Base-by-base conservation (phyloP, 805 yeast genomes). In the Hemisphaericaspora nanyangensis region DNA sequence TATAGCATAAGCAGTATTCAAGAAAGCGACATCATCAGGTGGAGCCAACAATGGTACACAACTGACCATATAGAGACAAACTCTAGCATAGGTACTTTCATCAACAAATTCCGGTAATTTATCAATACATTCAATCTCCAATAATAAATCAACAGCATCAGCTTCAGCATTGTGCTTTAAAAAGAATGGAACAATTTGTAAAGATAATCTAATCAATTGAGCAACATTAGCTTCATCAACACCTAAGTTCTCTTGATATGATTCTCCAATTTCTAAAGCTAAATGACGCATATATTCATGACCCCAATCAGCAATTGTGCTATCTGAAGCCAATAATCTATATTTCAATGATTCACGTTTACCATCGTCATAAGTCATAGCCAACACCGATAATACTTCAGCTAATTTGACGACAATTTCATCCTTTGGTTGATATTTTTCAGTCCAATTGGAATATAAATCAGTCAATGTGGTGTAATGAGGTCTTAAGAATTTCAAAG, bases 1-100 rank as follows among this genome's bases (percentile, higher is more conserved):
- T 50, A 93, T 87, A 26, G 88, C 70, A 60, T 69, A 93, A 5
- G 97, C 97, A 5, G 96, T 88, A 52, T 85, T 80, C 56, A 93
- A 74, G 58, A 91, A 89, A 4, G 87, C 76, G 29, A 76, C 65
- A 58, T 90, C 97, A 58, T 91, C 97, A 12, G 96, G 96, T 11
- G 96, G 96, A 29, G 97, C 95, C 56, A 93, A 72, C 45, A 90
- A 76, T 17, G 96, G 95, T n/a, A 91, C 97, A 64, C 99, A 93
- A 40, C 95, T 84, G 24, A 87, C 90, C 83, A 93, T 82, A 62
- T 93, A 93, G 46, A 86, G 78, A 56, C 99, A 90, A 25, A 91
- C 97, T 58, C 99, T 79, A 39, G 80, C 80, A 55, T 72, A 90
- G 3, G 95, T 86, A 55, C 81, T 74, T 42, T 80, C 82, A 59